Conservation (phyloP, 2,329 filamentous ascomycete species). For the Didymella sp. region DNA sequence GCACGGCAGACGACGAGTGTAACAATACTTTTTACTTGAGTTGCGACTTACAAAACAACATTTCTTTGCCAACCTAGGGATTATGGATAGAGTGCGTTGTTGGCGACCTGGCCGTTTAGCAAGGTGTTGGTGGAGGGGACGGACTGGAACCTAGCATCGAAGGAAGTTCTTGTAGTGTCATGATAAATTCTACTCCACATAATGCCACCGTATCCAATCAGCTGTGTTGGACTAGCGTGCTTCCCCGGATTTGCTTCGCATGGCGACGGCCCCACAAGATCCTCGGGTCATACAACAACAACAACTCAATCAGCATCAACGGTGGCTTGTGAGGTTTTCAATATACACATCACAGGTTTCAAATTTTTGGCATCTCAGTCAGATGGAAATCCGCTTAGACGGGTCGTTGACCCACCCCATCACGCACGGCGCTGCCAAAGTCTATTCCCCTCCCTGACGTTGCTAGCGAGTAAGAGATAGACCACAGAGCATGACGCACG, state of each 20-base stretch:
- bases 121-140: conserved; percentile 11
- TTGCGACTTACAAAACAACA: conserved; percentile 13
- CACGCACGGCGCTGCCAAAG: neutral
- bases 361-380: neutral
- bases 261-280: neutral
- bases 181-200: neutral
- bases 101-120: conserved; percentile 11
- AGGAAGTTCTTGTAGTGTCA: neutral
- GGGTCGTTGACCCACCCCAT: neutral
- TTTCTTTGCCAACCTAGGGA: conserved; percentile 13
- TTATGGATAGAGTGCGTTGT: conserved; percentile 19
- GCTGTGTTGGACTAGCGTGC: conserved; percentile 3
- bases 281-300: neutral
- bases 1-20: conserved; percentile 11
- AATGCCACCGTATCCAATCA: too few relatives aligned
- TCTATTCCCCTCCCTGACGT: conserved; percentile 5
- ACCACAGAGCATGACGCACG: neutral
- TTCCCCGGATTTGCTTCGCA: neutral
- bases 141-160: neutral
- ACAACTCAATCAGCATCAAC: neutral
- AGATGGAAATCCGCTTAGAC: neutral
- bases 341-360: too few relatives aligned
- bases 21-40: conserved; percentile 17
- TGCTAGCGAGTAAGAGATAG: neutral
- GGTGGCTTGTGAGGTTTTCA: neutral